Conservation (phyloP, 2,329 filamentous ascomycete species). For the Drechslerella stenobrocha region DNA sequence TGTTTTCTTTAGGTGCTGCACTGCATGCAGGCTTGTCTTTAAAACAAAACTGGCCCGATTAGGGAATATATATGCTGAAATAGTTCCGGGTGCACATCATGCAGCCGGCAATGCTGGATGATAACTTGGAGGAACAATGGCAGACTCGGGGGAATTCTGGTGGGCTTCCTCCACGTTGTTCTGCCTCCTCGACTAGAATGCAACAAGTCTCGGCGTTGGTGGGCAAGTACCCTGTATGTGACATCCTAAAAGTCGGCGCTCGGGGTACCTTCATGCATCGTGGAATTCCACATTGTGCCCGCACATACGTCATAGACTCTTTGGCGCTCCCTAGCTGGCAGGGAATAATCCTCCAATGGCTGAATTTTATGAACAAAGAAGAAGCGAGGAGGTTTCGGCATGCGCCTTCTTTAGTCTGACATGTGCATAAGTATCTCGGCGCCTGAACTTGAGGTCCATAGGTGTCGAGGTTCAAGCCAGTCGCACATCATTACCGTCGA, state of each 20-base stretch:
- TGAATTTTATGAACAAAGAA: background rate
- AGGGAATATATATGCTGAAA: too few species aligned
- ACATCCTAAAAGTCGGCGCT: background rate
- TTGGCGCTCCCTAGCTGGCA: slow-evolving; percentile 6
- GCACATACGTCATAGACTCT: slow-evolving; percentile 2
- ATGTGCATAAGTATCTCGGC: background rate
- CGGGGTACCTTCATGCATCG: too few species aligned
- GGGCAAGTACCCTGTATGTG: background rate
- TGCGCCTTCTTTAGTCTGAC: background rate
- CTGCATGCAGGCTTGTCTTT: too few species aligned
- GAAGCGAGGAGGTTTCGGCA: background rate
- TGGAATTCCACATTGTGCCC: background rate
- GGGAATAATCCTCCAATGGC: background rate
- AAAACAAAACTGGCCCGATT: too few species aligned
- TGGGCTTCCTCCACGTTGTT: background rate
- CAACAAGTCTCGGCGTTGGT: background rate
- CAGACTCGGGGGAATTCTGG: background rate
- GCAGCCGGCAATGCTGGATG: too few species aligned
- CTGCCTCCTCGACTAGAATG: background rate
- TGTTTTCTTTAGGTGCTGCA: too few species aligned
- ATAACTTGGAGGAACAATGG: background rate
- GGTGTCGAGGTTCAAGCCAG: background rate
- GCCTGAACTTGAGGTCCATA: slow-evolving; percentile 1
- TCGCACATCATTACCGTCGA: slow-evolving; percentile 17
- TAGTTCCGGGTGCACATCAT: too few species aligned